Base-by-base conservation (phyloP, 2,329 filamentous ascomycete species). In the Curvularia sp. region DNA sequence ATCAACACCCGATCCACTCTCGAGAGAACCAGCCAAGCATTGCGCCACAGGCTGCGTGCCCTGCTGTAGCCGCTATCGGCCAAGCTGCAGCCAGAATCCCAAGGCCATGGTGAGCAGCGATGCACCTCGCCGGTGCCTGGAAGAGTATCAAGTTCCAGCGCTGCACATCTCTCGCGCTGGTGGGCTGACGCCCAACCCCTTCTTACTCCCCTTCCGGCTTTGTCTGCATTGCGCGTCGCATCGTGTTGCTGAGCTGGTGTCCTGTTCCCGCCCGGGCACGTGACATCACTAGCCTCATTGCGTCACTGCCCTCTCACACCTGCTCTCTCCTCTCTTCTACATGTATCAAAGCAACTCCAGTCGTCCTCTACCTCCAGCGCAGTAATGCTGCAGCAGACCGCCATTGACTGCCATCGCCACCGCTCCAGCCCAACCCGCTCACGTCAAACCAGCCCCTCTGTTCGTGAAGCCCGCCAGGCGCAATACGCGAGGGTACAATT, bases 101-200 rank as follows among this genome's bases (percentile, higher is more conserved):
- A 54, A 60, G 53, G 50, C 57, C 28, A 50, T 55, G 52, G 52
- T 38, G 42, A 57, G 42, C 49, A 35, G 42, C 55, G 38, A 59
- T 60, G 60, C 60, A 62, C 60, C 38, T 62, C 42, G 60, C 60
- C 60, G 60, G 53, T 42, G 39, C 31, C 38, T 38, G 26, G 28
- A 26, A 31, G 38, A 12, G 24, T 6, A 13, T 33, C 33, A 20
- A 28, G 7, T 22, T 44, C 22, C 7, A 41, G 33, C 13, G 2
- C 20, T 35, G 12, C 6, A 5, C 9, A 9, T 26, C 39, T 56
- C 44, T 42, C 42, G 41, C 24, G 39, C 26, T 22, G 13, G 48
- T 56, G 39, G 53, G 38, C 47, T 51, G 48, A 56, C 48, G 31
- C 30, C 22, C 26, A 46, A 13, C 28, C 31, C 20, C 31, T 20